Evolutionary conservation across 2,329 filamentous ascomycete species (phyloP).

Genomic region (Colletotrichum noveboracense): DNA sequence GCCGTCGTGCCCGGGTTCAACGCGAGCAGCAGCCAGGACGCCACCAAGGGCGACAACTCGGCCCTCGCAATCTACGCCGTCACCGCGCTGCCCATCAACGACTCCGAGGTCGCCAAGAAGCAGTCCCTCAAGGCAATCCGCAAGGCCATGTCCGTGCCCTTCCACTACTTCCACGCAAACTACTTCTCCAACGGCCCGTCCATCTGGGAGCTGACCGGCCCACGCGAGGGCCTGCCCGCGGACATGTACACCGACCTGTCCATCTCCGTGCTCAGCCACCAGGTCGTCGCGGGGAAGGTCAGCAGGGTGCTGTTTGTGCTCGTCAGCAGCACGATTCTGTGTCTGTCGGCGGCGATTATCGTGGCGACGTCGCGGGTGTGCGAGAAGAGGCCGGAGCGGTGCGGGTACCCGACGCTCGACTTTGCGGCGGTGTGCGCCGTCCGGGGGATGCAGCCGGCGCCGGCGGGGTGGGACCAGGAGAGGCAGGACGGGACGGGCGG

Average conservation of each 20-base stretch:
- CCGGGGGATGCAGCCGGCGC: background rate
- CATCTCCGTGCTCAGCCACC: slow-evolving; percentile 11
- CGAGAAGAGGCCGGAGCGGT: slow-evolving; percentile 11
- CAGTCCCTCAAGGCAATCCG: slow-evolving; percentile 7
- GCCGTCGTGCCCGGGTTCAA: slow-evolving; percentile 11
- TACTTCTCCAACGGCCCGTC: background rate
- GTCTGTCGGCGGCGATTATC: background rate
- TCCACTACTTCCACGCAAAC: slow-evolving; percentile 15
- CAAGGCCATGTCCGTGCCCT: slow-evolving; percentile 16
- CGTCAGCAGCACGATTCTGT: background rate
- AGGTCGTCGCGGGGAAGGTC: slow-evolving; percentile 11
- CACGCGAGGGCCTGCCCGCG: background rate
- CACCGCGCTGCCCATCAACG: slow-evolving; percentile 15
- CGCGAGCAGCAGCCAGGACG: background rate
- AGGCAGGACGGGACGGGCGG: background rate
- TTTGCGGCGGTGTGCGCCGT: slow-evolving; percentile 16
- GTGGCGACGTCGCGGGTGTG: slow-evolving; percentile 1
- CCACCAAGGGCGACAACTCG: slow-evolving; percentile 8
- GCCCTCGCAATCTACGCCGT: slow-evolving; percentile 18
- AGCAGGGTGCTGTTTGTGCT: slow-evolving; percentile 6
- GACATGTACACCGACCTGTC: slow-evolving; percentile 18
- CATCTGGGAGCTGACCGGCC: slow-evolving; percentile 3
- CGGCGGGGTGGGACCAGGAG: background rate
- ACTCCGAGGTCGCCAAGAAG: slow-evolving; percentile 14
- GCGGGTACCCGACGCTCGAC: slow-evolving; percentile 16